Base-by-base conservation (phyloP, 2,329 filamentous ascomycete genomes). In the Claviceps sp. region DNA sequence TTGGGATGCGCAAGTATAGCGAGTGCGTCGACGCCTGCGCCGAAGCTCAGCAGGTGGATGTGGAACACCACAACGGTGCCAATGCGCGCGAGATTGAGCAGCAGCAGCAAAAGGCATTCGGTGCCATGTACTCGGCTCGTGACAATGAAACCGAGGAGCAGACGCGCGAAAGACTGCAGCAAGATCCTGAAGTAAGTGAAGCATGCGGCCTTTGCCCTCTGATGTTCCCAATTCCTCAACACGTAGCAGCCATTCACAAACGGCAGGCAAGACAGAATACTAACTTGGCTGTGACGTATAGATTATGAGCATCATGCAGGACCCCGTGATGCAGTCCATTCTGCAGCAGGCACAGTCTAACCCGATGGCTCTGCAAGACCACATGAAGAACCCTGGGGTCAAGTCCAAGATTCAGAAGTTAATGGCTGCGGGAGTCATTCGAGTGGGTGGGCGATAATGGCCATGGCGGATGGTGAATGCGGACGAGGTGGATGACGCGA, bases 1-100 rank as follows among this genome's bases (percentile, higher is more conserved):
- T 93, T 60, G 89, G 89, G 61, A 98, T 98, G 93, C 88, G 93
- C 69, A 91, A 98, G 70, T 97, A 95, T 76, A 95, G 85, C 69
- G 91, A 90, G 68, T 94, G 87, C 65, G 75, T 97, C 54, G 93
- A 98, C 65, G 86, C 85, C 7, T 95, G 90, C 72, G 81, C 81
- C 41, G 87, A 89, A 65, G 93, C 94, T 1, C 74, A 77, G 8
- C 77, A 82, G 60, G 79, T 94, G 55, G 93, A 98, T 67, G 77
- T 76, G 54, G 80, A 82, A 59, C 68, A 77, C 63, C 73, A 81
- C 69, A 73, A 71, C 52, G 83, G 85, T 55, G 89, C 88, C 65
- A 93, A 96, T 65, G 76, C 85, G 0, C 81, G 89, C 42, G 93
- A 98, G 73, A 95, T 98, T 62, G 89, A 96, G 64, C 80, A 87